These are phyloP conservation scores for Ampelocalamus luodianensis DNA, from an alignment of 176 grass and related monocot genomes.

Conservation along the genomic window DNA sequence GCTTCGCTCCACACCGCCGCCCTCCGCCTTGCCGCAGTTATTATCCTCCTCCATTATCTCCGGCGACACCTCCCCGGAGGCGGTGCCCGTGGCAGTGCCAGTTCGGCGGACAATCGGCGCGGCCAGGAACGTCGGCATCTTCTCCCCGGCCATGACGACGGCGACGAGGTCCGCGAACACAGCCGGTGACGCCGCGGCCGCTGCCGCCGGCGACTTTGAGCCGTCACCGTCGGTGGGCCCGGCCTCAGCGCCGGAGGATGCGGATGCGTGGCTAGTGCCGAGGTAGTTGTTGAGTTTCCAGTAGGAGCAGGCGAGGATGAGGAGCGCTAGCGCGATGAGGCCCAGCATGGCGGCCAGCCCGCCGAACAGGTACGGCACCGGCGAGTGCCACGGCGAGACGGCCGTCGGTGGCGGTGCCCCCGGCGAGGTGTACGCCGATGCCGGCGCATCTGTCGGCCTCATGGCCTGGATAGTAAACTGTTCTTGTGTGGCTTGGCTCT, in stretches of 20 bases:
- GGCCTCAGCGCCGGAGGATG: not conserved
- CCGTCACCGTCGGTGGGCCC: not conserved
- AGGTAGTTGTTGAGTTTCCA: constrained; percentile 75
- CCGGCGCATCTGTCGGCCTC: constrained; percentile 20
- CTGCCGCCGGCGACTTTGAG: constrained; percentile 11
- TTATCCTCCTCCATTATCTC: constrained; percentile 13
- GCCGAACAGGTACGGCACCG: constrained; percentile 76
- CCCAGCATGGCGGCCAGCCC: constrained; percentile 70
- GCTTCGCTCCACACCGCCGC: not conserved
- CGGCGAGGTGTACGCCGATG: not conserved
- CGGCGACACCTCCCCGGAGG: not conserved
- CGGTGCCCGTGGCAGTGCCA: not conserved
- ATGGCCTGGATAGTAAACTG: not conserved
- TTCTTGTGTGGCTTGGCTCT: not conserved
- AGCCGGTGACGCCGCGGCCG: not conserved
- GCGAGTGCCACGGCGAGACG: constrained; percentile 61
- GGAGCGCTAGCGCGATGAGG: constrained; percentile 65
- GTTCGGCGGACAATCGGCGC: constrained; percentile 41
- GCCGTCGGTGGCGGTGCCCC: not conserved
- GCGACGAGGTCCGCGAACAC: constrained; percentile 39
- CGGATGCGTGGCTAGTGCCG: not conserved
- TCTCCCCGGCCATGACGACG: constrained; percentile 81
- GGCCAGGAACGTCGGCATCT: constrained; percentile 63
- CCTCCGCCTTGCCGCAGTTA: not conserved
- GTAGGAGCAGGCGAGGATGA: constrained; percentile 90